Percentiles rank a stretch among this genome's conserved stretches.
phyloP scores from a whole-genome alignment of 345 rosid genomes.

The Heritiera fomes region DNA sequence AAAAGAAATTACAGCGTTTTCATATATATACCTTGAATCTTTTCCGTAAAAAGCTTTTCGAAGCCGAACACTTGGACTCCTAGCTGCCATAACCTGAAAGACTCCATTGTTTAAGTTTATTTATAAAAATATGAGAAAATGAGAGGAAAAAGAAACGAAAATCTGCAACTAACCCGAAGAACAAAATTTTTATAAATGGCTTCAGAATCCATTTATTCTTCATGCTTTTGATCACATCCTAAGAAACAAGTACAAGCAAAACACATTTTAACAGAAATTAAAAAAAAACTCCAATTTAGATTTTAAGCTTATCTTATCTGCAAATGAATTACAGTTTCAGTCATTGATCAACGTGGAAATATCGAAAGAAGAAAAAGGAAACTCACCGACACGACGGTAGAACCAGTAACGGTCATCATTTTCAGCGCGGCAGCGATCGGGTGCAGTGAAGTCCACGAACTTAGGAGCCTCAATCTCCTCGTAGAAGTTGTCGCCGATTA shows the following conservation, averaged over 20 bases:
- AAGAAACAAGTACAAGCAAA: conserved; percentile 13
- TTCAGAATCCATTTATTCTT: conserved; percentile 84
- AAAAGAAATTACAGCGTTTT: background rate
- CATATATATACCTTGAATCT: conserved; percentile 42
- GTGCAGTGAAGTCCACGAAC: conserved; percentile 85
- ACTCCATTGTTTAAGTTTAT: conserved; percentile 23
- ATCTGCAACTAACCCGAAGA: too few species aligned
- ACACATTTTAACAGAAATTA: background rate
- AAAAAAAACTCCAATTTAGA: background rate
- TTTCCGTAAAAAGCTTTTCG: conserved; percentile 45
- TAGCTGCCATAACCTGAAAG: conserved; percentile 89
- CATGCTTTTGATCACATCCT: conserved; percentile 98
- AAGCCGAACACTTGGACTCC: conserved; percentile 83
- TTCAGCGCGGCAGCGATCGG: conserved; percentile 52
- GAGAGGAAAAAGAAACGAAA: background rate
- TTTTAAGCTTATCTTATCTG: background rate
- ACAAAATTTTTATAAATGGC: too few species aligned
- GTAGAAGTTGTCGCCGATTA: conserved; percentile 62
- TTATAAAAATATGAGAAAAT: background rate
- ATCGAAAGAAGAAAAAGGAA: background rate
- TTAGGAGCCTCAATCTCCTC: conserved; percentile 93
- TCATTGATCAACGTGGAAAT: too few species aligned
- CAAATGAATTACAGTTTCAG: background rate
- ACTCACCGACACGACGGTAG: conserved; percentile 81
- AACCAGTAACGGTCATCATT: conserved; percentile 89